These are phyloP conservation scores for Mucor irregularis DNA, from an alignment of 371 early-diverging fungal species.

Conservation along the genomic window DNA sequence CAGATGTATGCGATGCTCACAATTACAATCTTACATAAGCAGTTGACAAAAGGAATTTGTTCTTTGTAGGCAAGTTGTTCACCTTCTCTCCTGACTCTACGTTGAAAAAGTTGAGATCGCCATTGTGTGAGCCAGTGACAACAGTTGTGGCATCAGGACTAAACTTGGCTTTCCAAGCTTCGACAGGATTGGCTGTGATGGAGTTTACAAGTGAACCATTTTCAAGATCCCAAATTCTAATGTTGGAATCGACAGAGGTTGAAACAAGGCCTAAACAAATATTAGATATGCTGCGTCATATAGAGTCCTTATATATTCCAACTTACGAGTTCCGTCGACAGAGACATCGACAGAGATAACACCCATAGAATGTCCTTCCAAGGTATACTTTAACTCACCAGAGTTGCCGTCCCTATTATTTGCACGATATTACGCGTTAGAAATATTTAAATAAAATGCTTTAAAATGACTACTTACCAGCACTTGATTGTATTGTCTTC, in stretches of 20 bases:
- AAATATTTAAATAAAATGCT: conserved; percentile 9
- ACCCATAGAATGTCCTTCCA: conserved; percentile 78
- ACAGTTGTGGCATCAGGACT: conserved; percentile 73
- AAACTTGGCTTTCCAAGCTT: conserved; percentile 78
- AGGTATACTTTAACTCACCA: conserved; percentile 52
- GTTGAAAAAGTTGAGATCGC: conserved; percentile 69
- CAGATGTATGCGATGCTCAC: neutral
- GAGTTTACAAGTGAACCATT: conserved; percentile 46
- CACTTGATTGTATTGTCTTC: conserved; percentile 76
- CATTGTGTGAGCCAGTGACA: conserved; percentile 76
- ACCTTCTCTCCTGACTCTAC: conserved; percentile 67
- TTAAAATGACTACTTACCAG: conserved; percentile 56
- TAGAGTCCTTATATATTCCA: neutral
- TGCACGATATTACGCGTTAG: too few species aligned
- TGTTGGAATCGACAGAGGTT: conserved; percentile 79
- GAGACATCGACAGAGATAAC: conserved; percentile 77
- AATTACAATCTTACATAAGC: conserved; percentile 63
- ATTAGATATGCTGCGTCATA: neutral
- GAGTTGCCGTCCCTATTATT: conserved; percentile 67
- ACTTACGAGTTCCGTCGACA: conserved; percentile 63
- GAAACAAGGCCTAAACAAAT: conserved; percentile 62
- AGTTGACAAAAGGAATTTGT: conserved; percentile 75
- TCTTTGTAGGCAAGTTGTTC: conserved; percentile 63
- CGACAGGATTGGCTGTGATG: conserved; percentile 69
- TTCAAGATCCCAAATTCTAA: conserved; percentile 77